Evolutionary conservation across 2,329 filamentous ascomycete species (phyloP).

Genomic region (Xylaria sp.): DNA sequence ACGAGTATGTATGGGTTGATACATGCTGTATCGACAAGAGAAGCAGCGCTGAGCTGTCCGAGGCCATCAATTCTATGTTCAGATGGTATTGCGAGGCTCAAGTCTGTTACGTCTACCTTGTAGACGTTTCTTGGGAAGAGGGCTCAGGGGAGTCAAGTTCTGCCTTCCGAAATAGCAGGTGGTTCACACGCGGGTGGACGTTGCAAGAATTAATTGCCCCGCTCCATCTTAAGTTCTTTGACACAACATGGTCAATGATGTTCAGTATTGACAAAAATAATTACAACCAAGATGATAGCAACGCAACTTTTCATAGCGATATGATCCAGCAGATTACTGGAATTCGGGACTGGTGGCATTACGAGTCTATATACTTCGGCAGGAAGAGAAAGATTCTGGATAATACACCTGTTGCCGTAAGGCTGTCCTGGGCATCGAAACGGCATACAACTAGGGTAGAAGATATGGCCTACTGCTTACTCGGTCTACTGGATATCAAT

Average conservation of each 20-base stretch:
- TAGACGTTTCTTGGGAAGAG: not conserved
- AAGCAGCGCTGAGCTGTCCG: not conserved
- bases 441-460: conserved; percentile 26
- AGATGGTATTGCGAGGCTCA: conserved; percentile 10
- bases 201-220: conserved; percentile 20
- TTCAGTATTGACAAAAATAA: not conserved
- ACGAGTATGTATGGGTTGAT: not conserved
- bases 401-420: not conserved
- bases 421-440: conserved; percentile 11
- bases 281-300: no score
- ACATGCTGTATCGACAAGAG: conserved; percentile 9
- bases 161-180: not conserved
- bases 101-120: conserved; percentile 14
- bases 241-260: not conserved
- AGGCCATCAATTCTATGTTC: not conserved
- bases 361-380: not conserved
- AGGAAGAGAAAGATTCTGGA: no score
- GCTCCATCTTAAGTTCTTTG: not conserved
- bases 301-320: no score
- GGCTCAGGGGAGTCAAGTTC: no score
- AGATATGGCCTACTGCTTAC: conserved; percentile 30
- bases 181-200: conserved; percentile 25
- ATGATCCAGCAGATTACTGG: not conserved
- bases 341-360: not conserved
- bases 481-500: conserved; percentile 20